Evolutionary conservation across 78 protist species (phyloP).

Genomic region (Cavenderia fasciculata): DNA sequence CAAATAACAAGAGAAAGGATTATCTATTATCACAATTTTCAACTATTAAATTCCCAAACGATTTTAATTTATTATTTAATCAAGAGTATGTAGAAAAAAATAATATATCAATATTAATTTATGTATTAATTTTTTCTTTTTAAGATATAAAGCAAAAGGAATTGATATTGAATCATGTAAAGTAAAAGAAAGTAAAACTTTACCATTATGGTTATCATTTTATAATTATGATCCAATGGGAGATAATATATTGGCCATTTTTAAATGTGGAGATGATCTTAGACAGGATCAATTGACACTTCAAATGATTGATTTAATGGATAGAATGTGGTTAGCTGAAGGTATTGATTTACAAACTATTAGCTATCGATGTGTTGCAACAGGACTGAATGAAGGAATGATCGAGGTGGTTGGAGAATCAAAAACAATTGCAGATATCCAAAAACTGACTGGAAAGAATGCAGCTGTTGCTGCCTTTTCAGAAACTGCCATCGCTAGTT

Average conservation of each 20-base stretch:
- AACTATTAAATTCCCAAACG: slow-evolving; percentile 3
- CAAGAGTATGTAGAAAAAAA: slow-evolving; percentile 18
- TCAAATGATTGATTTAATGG: slow-evolving; percentile 88
- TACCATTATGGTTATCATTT: slow-evolving; percentile 78
- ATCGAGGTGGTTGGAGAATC: slow-evolving; percentile 87
- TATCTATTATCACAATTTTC: background rate
- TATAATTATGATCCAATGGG: slow-evolving; percentile 75
- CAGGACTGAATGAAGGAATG: slow-evolving; percentile 84
- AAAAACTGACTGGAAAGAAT: slow-evolving; percentile 77
- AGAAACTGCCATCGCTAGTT: slow-evolving; percentile 68
- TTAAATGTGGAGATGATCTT: slow-evolving; percentile 87
- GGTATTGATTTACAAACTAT: slow-evolving; percentile 77
- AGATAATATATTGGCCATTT: slow-evolving; percentile 44
- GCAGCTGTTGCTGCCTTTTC: slow-evolving; percentile 87
- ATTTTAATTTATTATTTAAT: slow-evolving; percentile 18
- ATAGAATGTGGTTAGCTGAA: slow-evolving; percentile 72
- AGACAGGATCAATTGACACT: slow-evolving; percentile 93
- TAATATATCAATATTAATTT: background rate
- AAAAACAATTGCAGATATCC: slow-evolving; percentile 84
- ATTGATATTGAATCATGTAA: slow-evolving; percentile 68
- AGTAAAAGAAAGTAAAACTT: slow-evolving; percentile 90
- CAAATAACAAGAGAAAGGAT: slow-evolving; percentile 27
- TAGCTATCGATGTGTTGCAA: slow-evolving; percentile 81
- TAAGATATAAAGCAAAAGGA: slow-evolving; percentile 14
- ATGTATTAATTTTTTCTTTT: background rate